Evolutionary conservation across 345 rosid genomes (phyloP).

Genomic region (Linum usitatissimum): DNA sequence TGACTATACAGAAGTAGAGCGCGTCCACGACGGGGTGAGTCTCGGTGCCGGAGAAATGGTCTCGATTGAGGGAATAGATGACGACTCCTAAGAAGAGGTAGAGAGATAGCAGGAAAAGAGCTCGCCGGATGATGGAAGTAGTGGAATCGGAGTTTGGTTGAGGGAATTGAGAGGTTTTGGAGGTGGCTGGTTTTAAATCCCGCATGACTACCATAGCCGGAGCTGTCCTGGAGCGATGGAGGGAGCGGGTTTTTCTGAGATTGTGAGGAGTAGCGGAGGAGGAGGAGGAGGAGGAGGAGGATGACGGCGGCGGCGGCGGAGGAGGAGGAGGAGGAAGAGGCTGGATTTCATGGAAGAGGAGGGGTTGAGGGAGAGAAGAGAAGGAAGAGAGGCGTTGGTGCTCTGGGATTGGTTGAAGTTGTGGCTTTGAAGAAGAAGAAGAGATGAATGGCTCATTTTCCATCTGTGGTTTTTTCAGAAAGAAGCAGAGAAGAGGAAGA

Average conservation of each 20-base stretch:
- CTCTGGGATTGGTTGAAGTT: slow-evolving; percentile 23
- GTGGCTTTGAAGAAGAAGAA: slow-evolving; percentile 20
- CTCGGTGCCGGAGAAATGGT: slow-evolving; percentile 55
- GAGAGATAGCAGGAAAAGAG: slow-evolving; percentile 34
- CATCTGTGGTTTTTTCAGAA: slow-evolving; percentile 30
- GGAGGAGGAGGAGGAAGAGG: background rate
- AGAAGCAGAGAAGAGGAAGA: no score
- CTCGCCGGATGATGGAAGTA: slow-evolving; percentile 42
- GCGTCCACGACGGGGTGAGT: slow-evolving; percentile 81
- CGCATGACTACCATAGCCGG: slow-evolving; percentile 68
- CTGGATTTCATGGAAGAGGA: slow-evolving; percentile 34
- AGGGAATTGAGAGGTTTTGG: slow-evolving; percentile 17
- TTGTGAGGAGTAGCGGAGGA: slow-evolving; percentile 3
- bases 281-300: no score
- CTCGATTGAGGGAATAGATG: slow-evolving; percentile 47
- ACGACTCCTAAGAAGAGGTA: slow-evolving; percentile 51
- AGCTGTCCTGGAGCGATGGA: slow-evolving; percentile 66
- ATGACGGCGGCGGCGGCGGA: background rate
- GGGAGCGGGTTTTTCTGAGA: slow-evolving; percentile 26
- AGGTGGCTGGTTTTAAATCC: slow-evolving; percentile 24
- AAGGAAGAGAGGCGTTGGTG: slow-evolving; percentile 15
- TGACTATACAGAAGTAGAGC: slow-evolving; percentile 68
- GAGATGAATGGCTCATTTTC: slow-evolving; percentile 38
- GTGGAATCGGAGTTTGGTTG: slow-evolving; percentile 33
- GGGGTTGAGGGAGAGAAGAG: slow-evolving; percentile 27